These are phyloP conservation scores for Fusarium odoratissimum DNA, from an alignment of 2,329 filamentous ascomycete species.

Conservation along the genomic window DNA sequence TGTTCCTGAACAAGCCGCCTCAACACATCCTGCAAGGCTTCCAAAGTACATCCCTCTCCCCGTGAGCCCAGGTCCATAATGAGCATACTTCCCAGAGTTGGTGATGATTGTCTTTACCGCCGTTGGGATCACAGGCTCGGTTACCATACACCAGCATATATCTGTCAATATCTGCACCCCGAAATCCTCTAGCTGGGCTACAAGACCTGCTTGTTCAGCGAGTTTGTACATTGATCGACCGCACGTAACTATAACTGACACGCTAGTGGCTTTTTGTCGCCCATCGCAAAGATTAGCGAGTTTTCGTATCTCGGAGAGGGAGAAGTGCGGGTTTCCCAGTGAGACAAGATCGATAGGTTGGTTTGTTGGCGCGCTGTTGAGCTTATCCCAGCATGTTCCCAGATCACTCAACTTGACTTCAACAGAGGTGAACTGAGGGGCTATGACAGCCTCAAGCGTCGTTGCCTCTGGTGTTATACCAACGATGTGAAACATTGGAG, in stretches of 20 bases:
- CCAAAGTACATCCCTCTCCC: constrained; percentile 42
- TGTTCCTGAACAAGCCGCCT: constrained; percentile 32
- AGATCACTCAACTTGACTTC: no score
- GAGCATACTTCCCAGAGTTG: constrained; percentile 37
- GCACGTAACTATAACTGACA: constrained; percentile 5
- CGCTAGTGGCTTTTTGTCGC: neutral
- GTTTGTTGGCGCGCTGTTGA: constrained; percentile 11
- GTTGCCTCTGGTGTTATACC: constrained; percentile 34
- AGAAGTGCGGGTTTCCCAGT: constrained; percentile 37
- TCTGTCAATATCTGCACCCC: constrained; percentile 26
- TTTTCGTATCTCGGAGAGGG: constrained; percentile 20
- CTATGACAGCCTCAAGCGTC: neutral
- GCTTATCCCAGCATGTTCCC: constrained; percentile 28
- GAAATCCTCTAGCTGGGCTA: constrained; percentile 9
- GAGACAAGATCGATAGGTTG: constrained; percentile 27
- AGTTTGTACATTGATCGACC: constrained; percentile 22
- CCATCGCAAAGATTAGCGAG: neutral
- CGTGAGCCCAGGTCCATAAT: constrained; percentile 32
- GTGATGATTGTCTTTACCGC: constrained; percentile 22
- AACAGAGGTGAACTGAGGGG: neutral
- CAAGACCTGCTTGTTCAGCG: constrained; percentile 28
- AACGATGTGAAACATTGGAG: constrained; percentile 40
- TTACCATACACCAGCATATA: constrained; percentile 34
- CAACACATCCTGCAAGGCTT: constrained; percentile 40
- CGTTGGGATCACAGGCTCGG: constrained; percentile 24